Conservation (phyloP, 441 rosid genomes). For the Euphorbia schlechtendalii region DNA sequence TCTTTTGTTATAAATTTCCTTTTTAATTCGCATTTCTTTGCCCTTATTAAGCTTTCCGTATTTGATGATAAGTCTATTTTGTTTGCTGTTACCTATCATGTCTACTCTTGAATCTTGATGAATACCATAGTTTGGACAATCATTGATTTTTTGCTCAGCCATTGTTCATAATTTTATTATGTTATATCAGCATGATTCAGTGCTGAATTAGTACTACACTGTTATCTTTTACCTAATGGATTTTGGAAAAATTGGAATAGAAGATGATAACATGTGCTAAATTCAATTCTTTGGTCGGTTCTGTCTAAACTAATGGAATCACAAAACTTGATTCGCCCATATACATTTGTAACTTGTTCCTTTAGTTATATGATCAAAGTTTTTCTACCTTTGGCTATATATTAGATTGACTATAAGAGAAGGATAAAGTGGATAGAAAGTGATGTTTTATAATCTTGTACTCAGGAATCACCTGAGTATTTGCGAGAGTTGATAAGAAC, state of each 20-base stretch:
- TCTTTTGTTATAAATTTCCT: background rate
- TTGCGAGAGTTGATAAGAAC: slow-evolving; percentile 55
- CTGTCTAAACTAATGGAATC: background rate
- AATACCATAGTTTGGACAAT: background rate
- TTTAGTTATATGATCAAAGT: background rate
- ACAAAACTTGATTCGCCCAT: background rate
- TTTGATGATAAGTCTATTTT: background rate
- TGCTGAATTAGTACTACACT: too few species aligned
- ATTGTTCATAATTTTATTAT: background rate
- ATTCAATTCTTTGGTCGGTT: background rate
- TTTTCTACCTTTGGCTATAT: background rate
- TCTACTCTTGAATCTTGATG: too few species aligned
- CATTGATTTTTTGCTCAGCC: background rate
- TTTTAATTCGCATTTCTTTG: background rate
- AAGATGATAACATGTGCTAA: background rate
- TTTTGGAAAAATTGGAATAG: background rate
- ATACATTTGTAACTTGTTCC: background rate
- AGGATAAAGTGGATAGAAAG: background rate
- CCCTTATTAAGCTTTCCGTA: background rate
- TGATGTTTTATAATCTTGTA: slow-evolving; percentile 8
- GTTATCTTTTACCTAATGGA: too few species aligned
- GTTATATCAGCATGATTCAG: background rate
- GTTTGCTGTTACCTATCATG: background rate
- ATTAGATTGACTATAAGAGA: slow-evolving; percentile 3
- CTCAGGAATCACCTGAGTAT: slow-evolving; percentile 72